Evolutionary conservation across 352 stramenopile genomes (phyloP).

Genomic region (Phytopythium boreale): DNA sequence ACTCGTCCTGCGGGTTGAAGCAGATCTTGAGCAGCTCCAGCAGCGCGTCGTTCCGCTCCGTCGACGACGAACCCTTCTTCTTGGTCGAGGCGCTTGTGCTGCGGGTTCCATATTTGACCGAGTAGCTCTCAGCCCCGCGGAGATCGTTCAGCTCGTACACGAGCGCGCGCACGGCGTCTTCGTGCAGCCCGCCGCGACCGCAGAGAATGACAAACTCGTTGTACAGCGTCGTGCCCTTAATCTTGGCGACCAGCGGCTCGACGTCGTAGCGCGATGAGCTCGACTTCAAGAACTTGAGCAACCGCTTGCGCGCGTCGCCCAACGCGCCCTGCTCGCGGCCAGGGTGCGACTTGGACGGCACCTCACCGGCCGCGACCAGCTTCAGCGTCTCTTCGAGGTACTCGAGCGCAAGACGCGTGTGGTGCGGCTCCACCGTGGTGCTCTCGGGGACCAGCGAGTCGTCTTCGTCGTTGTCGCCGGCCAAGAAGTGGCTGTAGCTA

Average conservation of each 20-base stretch:
- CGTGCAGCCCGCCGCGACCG: slow-evolving; percentile 72
- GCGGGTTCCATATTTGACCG: slow-evolving; percentile 68
- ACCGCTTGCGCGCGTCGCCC: slow-evolving; percentile 69
- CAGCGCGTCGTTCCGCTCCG: slow-evolving; percentile 67
- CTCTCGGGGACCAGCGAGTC: slow-evolving; percentile 26
- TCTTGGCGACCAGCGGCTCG: slow-evolving; percentile 64
- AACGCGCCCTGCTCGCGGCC: slow-evolving; percentile 72
- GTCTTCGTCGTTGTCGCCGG: slow-evolving; percentile 60
- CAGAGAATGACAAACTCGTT: slow-evolving; percentile 87
- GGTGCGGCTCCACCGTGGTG: slow-evolving; percentile 62
- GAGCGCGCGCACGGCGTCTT: slow-evolving; percentile 72
- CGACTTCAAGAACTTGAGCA: slow-evolving; percentile 82
- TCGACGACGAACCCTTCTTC: slow-evolving; percentile 30
- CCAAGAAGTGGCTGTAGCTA: slow-evolving; percentile 82
- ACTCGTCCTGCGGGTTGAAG: slow-evolving; percentile 75
- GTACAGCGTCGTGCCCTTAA: slow-evolving; percentile 69
- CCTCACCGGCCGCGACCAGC: slow-evolving; percentile 59
- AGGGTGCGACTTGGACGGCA: slow-evolving; percentile 79
- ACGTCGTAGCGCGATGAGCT: slow-evolving; percentile 79
- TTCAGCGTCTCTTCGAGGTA: slow-evolving; percentile 85
- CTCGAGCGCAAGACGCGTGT: slow-evolving; percentile 82
- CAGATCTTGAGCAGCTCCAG: slow-evolving; percentile 78
- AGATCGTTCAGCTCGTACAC: slow-evolving; percentile 82
- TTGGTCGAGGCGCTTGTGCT: slow-evolving; percentile 17
- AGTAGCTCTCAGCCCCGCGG: slow-evolving; percentile 78